phyloP scores from a whole-genome alignment of 2,329 filamentous ascomycete genomes.

The Aspergillus sp. region DNA sequence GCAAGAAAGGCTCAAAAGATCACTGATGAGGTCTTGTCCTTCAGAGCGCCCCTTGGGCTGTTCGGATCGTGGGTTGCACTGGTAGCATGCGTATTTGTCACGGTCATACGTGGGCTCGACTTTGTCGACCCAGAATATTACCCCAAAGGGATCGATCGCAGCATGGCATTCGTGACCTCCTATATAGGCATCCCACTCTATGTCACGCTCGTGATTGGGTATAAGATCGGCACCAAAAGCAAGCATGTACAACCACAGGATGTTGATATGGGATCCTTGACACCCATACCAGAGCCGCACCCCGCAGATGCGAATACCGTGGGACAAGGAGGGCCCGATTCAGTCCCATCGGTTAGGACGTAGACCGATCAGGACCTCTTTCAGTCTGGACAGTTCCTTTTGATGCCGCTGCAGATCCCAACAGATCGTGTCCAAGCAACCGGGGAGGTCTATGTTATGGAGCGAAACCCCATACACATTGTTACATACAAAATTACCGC shows the following conservation, averaged over 20 bases:
- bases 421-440: background rate
- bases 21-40: slow-evolving; percentile 58
- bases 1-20: slow-evolving; percentile 64
- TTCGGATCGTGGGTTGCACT: slow-evolving; percentile 68
- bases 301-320: background rate
- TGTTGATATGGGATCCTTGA: slow-evolving; percentile 69
- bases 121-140: slow-evolving; percentile 58
- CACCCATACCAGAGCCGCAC: slow-evolving; percentile 46
- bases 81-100: slow-evolving; percentile 69
- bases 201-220: slow-evolving; percentile 66
- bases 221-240: slow-evolving; percentile 60
- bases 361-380: background rate
- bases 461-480: background rate
- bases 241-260: slow-evolving; percentile 58
- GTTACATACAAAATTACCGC: background rate
- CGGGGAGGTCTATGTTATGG: background rate
- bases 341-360: background rate
- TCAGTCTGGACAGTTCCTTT: background rate
- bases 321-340: background rate
- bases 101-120: slow-evolving; percentile 77
- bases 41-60: slow-evolving; percentile 69
- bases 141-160: slow-evolving; percentile 63
- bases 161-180: slow-evolving; percentile 73
- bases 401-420: background rate
- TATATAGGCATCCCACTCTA: slow-evolving; percentile 77